Conservation (phyloP, 306 rosid species). For the Datisca glomerata region DNA sequence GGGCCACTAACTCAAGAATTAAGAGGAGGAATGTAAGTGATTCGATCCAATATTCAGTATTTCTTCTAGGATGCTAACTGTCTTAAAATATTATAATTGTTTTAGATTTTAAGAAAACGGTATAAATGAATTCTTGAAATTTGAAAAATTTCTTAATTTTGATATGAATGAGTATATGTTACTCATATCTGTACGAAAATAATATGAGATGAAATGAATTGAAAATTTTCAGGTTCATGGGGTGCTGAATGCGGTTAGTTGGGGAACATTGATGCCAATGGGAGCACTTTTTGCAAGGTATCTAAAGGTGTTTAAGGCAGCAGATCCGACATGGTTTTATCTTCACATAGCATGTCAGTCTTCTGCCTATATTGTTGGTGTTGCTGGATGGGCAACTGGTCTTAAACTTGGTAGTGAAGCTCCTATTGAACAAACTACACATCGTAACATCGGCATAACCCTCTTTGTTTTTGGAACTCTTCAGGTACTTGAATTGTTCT, state of each 20-base stretch:
- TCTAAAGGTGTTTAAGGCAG: slow-evolving; percentile 42
- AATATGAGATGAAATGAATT: background rate
- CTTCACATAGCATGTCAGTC: slow-evolving; percentile 12
- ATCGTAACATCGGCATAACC: slow-evolving; percentile 10
- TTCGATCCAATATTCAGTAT: no score
- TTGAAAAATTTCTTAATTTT: no score
- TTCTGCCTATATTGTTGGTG: slow-evolving; percentile 13
- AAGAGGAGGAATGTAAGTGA: slow-evolving; percentile 10
- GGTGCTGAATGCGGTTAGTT: slow-evolving; percentile 55
- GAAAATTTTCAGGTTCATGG: slow-evolving; percentile 45
- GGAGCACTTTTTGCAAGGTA: slow-evolving; percentile 79
- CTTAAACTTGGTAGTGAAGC: slow-evolving; percentile 10
- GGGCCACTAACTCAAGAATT: background rate
- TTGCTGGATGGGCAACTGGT: slow-evolving; percentile 14
- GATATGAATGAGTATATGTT: no score
- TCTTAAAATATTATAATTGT: no score
- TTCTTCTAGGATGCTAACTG: no score
- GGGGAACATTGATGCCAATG: slow-evolving; percentile 71
- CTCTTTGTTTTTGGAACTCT: slow-evolving; percentile 10
- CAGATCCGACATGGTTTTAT: slow-evolving; percentile 14
- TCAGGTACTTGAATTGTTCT: no score
- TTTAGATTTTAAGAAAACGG: no score
- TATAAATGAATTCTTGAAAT: no score
- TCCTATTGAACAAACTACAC: background rate
- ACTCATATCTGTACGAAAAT: no score